phyloP scores from a whole-genome alignment of 2,329 filamentous ascomycete genomes.

The Aspergillus tanneri region DNA sequence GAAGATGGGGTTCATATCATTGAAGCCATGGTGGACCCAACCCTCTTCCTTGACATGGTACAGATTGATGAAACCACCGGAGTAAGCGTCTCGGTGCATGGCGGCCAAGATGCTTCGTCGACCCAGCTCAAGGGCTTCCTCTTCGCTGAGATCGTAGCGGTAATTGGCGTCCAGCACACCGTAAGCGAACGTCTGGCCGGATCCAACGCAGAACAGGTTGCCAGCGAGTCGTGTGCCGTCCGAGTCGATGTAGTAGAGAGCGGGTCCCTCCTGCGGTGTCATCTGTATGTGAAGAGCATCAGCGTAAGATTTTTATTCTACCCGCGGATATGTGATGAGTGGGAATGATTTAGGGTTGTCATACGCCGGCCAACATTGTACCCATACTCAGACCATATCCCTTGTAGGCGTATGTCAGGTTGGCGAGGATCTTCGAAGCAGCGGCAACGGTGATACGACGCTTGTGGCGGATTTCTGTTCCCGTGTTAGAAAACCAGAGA shows the following conservation, averaged over 20 bases:
- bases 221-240: conserved; percentile 90
- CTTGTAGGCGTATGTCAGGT: conserved; percentile 98
- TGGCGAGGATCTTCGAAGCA: conserved; percentile 96
- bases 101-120: conserved; percentile 91
- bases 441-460: conserved; percentile 96
- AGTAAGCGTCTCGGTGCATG: conserved; percentile 97
- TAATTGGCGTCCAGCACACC: conserved; percentile 97
- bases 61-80: conserved; percentile 95
- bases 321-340: background rate
- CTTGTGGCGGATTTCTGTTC: conserved; percentile 85
- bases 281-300: conserved; percentile 25
- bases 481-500: conserved; percentile 8
- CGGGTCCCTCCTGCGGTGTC: conserved; percentile 82
- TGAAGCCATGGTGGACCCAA: conserved; percentile 99
- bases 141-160: conserved; percentile 78
- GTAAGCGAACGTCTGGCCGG: conserved; percentile 97
- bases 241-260: conserved; percentile 98
- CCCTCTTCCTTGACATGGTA: conserved; percentile 99
- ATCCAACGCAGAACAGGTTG: conserved; percentile 97
- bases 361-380: conserved; percentile 98
- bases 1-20: conserved; percentile 97
- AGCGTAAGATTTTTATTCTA: too few relatives aligned
- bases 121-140: conserved; percentile 88
- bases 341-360: background rate
- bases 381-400: conserved; percentile 98